Base-by-base conservation (phyloP, 2,329 filamentous ascomycete species). In the Penicillium sp. region DNA sequence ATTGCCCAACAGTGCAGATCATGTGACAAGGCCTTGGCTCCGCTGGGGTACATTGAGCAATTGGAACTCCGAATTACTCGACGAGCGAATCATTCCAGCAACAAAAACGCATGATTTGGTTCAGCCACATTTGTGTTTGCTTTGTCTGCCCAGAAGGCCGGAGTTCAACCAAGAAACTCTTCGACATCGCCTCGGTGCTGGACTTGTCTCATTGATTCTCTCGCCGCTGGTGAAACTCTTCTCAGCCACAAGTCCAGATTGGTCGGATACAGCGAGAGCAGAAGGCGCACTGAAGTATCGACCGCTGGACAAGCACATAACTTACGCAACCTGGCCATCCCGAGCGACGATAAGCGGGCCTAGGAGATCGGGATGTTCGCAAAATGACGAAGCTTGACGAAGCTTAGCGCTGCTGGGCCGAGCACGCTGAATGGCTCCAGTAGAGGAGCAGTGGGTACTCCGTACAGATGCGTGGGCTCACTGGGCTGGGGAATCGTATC, bases 381-480 rank as follows among this genome's bases (percentile, higher is more conserved):
- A 41, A 22, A 63, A 63, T 58, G 45, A 61, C 42, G 43, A 61
- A 58, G 59, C 62, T 66, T 66, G 54, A 51, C 57, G 55, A 66
- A 64, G 64, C 60, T 64, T 66, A 59, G 58, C 59, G 51, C 42
- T 57, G 28, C 42, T 45, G 52, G 58, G 51, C 34, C 12, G 22
- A 42, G 25, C 31, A 15, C 31, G 37, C n/a, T 14, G 22, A 42
- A 35, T 51, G 48, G 48, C 12, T 2, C 14, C 3, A 15, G 34
- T 39, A 20, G 48, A 38, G 48, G 20, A 14, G 11, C 2, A 5
- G 45, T 48, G 45, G 45, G 5, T 15, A 48, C 45, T n/a, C 25
- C 11, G 43, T 31, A 25, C 25, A 35, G n/a, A n/a, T 8, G 4
- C 1, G n/a, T 15, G 25, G 10, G n/a, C n/a, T n/a, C n/a, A n/a